Conservation (phyloP, 1,284 basidiomycete genomes). For the Stygiomarasmius scandens region DNA sequence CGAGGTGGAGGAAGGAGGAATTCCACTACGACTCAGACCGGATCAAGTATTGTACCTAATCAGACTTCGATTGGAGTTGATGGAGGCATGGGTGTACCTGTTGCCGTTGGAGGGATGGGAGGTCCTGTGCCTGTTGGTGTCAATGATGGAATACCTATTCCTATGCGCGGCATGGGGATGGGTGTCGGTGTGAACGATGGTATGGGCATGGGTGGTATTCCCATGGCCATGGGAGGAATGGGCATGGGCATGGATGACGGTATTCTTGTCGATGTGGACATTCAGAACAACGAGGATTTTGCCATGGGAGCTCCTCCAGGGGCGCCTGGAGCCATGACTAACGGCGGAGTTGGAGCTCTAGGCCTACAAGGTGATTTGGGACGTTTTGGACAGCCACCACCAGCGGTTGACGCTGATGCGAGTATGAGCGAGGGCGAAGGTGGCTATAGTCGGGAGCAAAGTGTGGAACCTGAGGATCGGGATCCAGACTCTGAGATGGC, state of each 20-base stretch:
- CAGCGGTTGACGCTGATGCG: neutral
- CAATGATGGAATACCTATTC: neutral
- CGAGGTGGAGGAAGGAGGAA: neutral
- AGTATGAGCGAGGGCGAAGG: slow-evolving; percentile 22
- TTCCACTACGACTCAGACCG: neutral
- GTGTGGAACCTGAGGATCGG: neutral
- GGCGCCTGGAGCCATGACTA: slow-evolving; percentile 65
- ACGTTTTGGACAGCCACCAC: neutral
- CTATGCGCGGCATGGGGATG: slow-evolving; percentile 19
- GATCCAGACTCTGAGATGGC: neutral
- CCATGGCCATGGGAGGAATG: slow-evolving; percentile 6
- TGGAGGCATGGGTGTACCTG: slow-evolving; percentile 10
- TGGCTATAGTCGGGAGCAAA: slow-evolving; percentile 7
- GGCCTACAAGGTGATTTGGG: slow-evolving; percentile 14
- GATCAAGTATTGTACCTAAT: neutral
- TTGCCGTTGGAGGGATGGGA: slow-evolving; percentile 25
- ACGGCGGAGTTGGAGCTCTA: slow-evolving; percentile 9
- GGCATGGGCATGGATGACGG: slow-evolving; percentile 69
- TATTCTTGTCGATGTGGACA: slow-evolving; percentile 63
- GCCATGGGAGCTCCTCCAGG: slow-evolving; percentile 86
- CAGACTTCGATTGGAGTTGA: slow-evolving; percentile 7
- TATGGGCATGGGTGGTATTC: slow-evolving; percentile 29
- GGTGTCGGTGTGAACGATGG: slow-evolving; percentile 51
- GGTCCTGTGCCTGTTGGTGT: neutral
- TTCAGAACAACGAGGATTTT: slow-evolving; percentile 67